phyloP scores from a whole-genome alignment of 257 asterid species.

The Solanum bulbocastanum region DNA sequence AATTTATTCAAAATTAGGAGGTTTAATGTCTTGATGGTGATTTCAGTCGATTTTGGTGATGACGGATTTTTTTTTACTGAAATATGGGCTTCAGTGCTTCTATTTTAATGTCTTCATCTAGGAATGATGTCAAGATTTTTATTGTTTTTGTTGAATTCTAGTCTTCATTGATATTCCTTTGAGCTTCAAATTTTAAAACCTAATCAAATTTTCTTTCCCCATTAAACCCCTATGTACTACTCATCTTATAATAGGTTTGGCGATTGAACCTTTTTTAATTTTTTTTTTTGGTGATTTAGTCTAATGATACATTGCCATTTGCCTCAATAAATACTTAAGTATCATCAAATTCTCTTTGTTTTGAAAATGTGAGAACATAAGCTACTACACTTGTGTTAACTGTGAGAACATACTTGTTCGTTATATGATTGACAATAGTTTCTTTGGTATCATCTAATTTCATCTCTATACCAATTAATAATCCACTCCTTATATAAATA shows the following conservation, averaged over 20 bases:
- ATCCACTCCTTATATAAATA: no score
- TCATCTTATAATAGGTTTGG: not conserved
- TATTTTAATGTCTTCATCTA: not conserved
- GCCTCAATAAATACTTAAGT: not conserved
- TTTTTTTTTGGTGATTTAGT: not conserved
- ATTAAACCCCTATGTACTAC: not conserved
- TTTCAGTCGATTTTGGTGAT: slow-evolving; percentile 26
- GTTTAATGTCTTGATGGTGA: slow-evolving; percentile 30
- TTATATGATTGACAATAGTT: no score
- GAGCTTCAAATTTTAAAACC: not conserved
- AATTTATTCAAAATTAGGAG: slow-evolving; percentile 29
- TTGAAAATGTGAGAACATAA: not conserved
- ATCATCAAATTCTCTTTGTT: not conserved
- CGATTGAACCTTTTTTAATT: not conserved
- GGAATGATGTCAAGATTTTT: not conserved
- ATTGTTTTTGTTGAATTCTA: not conserved
- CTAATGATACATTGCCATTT: not conserved
- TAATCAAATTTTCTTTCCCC: not conserved
- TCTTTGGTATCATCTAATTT: no score
- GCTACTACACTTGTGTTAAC: not conserved
- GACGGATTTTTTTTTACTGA: not conserved
- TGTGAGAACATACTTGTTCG: no score
- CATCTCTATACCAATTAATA: no score
- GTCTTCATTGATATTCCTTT: not conserved
- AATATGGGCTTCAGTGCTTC: not conserved